Percentiles rank a stretch among this genome's conserved stretches.
phyloP scores from a whole-genome alignment of 208 protist genomes.

The Angomonas desouzai region DNA sequence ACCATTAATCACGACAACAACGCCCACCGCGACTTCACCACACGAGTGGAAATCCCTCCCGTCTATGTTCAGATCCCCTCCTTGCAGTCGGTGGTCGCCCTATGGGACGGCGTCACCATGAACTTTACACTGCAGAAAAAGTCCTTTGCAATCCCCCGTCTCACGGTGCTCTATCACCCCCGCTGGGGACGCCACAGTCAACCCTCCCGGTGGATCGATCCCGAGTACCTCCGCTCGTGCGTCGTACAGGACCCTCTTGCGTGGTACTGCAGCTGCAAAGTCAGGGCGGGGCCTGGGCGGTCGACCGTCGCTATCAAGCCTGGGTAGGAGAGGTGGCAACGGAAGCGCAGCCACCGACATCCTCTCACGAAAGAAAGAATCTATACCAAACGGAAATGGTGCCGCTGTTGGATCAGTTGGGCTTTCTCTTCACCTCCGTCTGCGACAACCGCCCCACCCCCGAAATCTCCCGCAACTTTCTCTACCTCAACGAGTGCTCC shows the following conservation, averaged over 20 bases:
- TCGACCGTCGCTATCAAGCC: background rate
- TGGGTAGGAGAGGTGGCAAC: background rate
- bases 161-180: slow-evolving; percentile 10
- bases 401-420: background rate
- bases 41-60: slow-evolving; percentile 2
- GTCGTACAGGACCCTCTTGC: background rate
- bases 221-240: background rate
- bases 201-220: background rate
- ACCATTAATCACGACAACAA: slow-evolving; percentile 4
- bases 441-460: background rate
- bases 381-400: background rate
- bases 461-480: background rate
- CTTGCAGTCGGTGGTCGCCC: slow-evolving; percentile 3
- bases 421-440: slow-evolving; percentile 3
- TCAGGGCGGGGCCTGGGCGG: background rate
- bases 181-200: background rate
- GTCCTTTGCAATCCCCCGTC: slow-evolving; percentile 8
- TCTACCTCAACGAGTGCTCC: slow-evolving; percentile 6
- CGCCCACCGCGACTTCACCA: slow-evolving; percentile 7
- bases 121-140: slow-evolving; percentile 11
- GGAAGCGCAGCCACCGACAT: too few relatives aligned
- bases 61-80: slow-evolving; percentile 16
- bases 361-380: background rate
- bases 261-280: background rate
- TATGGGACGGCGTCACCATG: slow-evolving; percentile 10